phyloP scores from a whole-genome alignment of 1,139 yeast genomes.

The Pichia sp. region DNA sequence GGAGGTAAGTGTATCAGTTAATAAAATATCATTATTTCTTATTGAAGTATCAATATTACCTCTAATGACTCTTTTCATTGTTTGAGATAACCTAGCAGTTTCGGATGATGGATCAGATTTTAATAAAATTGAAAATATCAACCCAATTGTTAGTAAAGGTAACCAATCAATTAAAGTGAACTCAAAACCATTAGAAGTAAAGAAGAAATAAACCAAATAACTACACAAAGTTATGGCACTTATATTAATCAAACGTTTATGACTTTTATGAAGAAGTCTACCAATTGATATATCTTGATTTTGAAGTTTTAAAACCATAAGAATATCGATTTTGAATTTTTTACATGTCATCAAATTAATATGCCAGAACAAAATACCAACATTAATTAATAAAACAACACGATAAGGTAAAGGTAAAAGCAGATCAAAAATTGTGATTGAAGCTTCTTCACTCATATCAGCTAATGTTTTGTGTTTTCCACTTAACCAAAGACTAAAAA shows the following conservation, averaged over 20 bases:
- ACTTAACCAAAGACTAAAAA: neutral
- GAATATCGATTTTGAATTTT: conserved; percentile 35
- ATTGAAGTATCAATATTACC: conserved; percentile 53
- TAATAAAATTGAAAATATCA: conserved; percentile 17
- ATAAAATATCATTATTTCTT: conserved; percentile 71
- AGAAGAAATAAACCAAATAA: conserved; percentile 24
- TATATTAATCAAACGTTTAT: conserved; percentile 24
- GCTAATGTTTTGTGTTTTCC: neutral
- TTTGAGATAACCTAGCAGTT: conserved; percentile 39
- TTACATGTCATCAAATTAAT: conserved; percentile 34
- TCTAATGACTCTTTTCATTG: conserved; percentile 45
- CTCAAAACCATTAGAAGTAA: conserved; percentile 17
- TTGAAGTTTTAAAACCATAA: conserved; percentile 33
- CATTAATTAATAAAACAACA: conserved; percentile 35
- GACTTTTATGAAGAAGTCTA: conserved; percentile 20
- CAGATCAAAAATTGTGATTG: conserved; percentile 29
- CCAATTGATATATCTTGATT: conserved; percentile 19
- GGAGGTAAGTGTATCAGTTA: conserved; percentile 78
- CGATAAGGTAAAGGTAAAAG: conserved; percentile 45
- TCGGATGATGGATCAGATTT: conserved; percentile 30
- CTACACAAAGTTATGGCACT: conserved; percentile 26
- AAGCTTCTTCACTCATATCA: neutral
- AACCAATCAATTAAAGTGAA: conserved; percentile 20
- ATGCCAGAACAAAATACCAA: conserved; percentile 49
- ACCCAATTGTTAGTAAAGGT: conserved; percentile 22